Conservation (phyloP, 306 rosid species). For the Lablab purpureus region DNA sequence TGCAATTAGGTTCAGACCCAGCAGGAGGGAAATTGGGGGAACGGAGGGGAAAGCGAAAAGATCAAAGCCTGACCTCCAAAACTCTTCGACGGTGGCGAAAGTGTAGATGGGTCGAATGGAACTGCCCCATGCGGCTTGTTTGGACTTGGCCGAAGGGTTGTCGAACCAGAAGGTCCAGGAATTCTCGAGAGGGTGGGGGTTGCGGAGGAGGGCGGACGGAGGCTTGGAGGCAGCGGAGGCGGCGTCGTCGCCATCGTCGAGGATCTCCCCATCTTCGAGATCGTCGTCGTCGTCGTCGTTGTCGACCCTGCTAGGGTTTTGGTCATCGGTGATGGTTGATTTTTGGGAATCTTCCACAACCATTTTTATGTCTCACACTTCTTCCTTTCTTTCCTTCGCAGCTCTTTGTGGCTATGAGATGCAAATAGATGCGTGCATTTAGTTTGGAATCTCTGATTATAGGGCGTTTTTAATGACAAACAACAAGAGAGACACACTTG, state of each 20-base stretch:
- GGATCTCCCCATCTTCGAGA: conserved; percentile 86
- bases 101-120: conserved; percentile 79
- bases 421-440: background rate
- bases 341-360: conserved; percentile 66
- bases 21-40: background rate
- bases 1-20: background rate
- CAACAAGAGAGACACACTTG: background rate
- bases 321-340: conserved; percentile 49
- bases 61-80: conserved; percentile 73
- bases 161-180: conserved; percentile 99
- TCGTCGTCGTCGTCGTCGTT: conserved; percentile 60
- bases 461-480: background rate
- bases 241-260: conserved; percentile 62
- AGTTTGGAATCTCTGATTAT: background rate
- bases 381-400: background rate
- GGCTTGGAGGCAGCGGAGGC: conserved; percentile 56
- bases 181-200: conserved; percentile 78
- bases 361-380: conserved; percentile 48
- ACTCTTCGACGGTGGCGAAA: conserved; percentile 80
- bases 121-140: conserved; percentile 79
- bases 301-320: conserved; percentile 44
- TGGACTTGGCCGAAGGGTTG: conserved; percentile 65
- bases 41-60: background rate
- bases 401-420: background rate
- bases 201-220: conserved; percentile 44